Conservation (phyloP, 2,329 filamentous ascomycete genomes). For the Aspergillus glaucus region DNA sequence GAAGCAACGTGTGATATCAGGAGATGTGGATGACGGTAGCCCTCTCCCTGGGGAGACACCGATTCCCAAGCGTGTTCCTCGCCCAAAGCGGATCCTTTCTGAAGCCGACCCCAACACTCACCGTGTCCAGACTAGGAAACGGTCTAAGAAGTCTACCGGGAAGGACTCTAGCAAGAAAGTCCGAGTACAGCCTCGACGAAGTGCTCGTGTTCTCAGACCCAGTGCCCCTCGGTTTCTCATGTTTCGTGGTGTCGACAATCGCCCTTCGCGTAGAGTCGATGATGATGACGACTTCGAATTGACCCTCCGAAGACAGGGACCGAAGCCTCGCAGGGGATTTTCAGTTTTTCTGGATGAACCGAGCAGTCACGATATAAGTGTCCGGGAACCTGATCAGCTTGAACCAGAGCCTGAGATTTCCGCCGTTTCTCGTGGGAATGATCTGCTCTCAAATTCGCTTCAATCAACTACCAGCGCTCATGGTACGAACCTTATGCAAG, state of each 20-base stretch:
- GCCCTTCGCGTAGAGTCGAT: conserved; percentile 13
- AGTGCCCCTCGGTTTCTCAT: conserved; percentile 13
- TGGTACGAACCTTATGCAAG: conserved; percentile 6
- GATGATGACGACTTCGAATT: conserved; percentile 31
- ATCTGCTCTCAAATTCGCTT: conserved; percentile 4
- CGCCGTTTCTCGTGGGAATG: conserved; percentile 13
- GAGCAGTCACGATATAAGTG: conserved; percentile 3
- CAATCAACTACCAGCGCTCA: conserved; percentile 12
- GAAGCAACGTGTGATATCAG: conserved; percentile 42
- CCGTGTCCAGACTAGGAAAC: conserved; percentile 21
- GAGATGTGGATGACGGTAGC: conserved; percentile 43
- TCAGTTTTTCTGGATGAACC: conserved; percentile 33
- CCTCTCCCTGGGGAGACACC: conserved; percentile 42
- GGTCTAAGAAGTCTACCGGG: conserved; percentile 12
- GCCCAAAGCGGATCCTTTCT: conserved; percentile 27
- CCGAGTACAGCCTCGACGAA: conserved; percentile 10
- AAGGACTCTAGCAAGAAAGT: conserved; percentile 6
- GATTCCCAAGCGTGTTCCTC: conserved; percentile 31
- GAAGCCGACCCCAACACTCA: conserved; percentile 28
- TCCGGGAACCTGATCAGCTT: conserved; percentile 6
- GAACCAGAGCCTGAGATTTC: conserved; percentile 3
- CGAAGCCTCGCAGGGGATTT: conserved; percentile 25
- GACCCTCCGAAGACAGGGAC: conserved; percentile 22
- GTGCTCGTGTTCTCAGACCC: conserved; percentile 15
- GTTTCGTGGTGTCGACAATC: conserved; percentile 13